These are phyloP conservation scores for Sanghuangporus sanghuang DNA, from an alignment of 1,284 basidiomycete species.

Conservation along the genomic window DNA sequence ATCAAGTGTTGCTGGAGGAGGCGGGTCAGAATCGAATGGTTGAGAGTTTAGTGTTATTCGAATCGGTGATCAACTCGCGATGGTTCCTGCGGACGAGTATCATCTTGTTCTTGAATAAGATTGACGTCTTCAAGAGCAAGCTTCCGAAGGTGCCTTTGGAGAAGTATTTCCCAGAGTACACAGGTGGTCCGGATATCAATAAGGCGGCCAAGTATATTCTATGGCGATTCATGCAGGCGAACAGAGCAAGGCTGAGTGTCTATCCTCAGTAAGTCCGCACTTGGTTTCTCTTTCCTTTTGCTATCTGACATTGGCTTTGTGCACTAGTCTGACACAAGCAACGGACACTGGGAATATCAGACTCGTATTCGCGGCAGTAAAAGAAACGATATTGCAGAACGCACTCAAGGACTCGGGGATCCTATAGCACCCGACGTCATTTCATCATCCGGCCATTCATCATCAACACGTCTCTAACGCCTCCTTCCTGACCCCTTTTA, in stretches of 20 bases:
- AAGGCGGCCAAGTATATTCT: conserved; percentile 98
- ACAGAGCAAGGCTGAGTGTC: conserved; percentile 81
- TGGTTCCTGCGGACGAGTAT: conserved; percentile 95
- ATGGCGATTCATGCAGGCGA: conserved; percentile 96
- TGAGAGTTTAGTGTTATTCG: conserved; percentile 90
- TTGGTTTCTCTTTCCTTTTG: conserved; percentile 8
- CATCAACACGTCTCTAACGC: background rate
- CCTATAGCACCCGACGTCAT: conserved; percentile 32
- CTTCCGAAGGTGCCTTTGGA: conserved; percentile 87
- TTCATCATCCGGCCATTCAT: background rate
- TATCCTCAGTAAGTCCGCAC: conserved; percentile 79
- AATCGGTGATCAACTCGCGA: conserved; percentile 94
- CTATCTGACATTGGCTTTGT: conserved; percentile 6
- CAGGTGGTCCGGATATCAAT: conserved; percentile 90
- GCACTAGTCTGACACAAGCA: conserved; percentile 66
- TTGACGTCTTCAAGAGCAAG: conserved; percentile 93
- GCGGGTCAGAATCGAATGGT: conserved; percentile 86
- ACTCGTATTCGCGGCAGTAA: conserved; percentile 93
- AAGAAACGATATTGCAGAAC: conserved; percentile 95
- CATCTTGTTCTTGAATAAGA: conserved; percentile 94
- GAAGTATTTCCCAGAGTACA: conserved; percentile 92
- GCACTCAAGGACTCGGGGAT: conserved; percentile 82
- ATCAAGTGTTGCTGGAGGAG: conserved; percentile 19
- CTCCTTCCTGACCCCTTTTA: no score
- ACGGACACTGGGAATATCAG: conserved; percentile 81